Evolutionary conservation across 345 rosid genomes (phyloP), one percentile per base, ranked within the genome.

Genomic region (Eucalyptus marginata): DNA sequence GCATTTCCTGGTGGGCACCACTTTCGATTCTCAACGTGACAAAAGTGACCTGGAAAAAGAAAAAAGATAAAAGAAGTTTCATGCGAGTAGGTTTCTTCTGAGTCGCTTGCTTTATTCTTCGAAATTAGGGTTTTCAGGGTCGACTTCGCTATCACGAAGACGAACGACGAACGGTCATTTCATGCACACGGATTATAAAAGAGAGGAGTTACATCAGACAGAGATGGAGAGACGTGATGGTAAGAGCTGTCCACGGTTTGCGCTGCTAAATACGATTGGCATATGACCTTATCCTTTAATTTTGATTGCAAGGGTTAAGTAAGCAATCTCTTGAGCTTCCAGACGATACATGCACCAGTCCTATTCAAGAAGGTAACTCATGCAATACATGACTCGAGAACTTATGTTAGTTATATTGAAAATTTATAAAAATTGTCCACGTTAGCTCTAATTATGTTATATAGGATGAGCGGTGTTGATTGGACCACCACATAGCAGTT

Each of bases 391-490:
- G 20, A 64, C 76, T 64, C 1, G 76, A n/a, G 15, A 64, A 64
- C 20, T 64, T n/a, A n/a, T n/a, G 40, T 15, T 64, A 64, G 15
- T n/a, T n/a, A 64, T n/a, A n/a, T 64, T 14, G 16, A 64, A 15
- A 3, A 64, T 14, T 33, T 33, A 33, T 5, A 17, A 33, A 71
- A 71, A 33, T 17, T 2, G 0, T 71, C 7, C 4, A 3, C 1
- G 14, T 5, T 17, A 33, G 13, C 7, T 10, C 13, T 10, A 18
- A 6, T 11, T 5, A 11, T 33, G 2, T 7, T 0, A 16, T 5
- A 33, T 33, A 16, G 0, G 13, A 68, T 68, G 7, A 10, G 4
- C 1, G 1, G 0, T 10, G 44, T 10, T 18, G 25, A 71, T 71
- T 71, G 25, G 4, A 71, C 24, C 80, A 16, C 22, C 11, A 0